These are phyloP conservation scores for Heliosperma pusillum DNA, from an alignment of 148 eudicot genomes.

Conservation along the genomic window DNA sequence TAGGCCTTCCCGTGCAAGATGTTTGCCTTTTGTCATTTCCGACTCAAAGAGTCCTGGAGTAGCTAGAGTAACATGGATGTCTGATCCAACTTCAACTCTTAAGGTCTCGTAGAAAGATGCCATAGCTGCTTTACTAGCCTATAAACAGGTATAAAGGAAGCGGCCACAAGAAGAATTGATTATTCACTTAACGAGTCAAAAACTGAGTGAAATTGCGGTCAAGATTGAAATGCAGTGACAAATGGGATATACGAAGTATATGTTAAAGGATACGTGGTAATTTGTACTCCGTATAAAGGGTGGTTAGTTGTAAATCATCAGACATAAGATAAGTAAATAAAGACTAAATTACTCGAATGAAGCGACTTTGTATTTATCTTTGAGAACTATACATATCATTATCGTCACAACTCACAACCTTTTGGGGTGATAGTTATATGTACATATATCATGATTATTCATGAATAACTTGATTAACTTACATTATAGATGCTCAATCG, in stretches of 20 bases:
- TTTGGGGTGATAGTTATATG: background rate
- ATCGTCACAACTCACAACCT: no score
- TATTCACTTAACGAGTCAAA: no score
- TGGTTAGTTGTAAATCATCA: no score
- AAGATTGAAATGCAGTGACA: no score
- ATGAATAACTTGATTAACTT: background rate
- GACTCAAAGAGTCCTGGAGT: constrained; percentile 50
- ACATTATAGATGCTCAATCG: constrained; percentile 42
- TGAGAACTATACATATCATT: background rate
- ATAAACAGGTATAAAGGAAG: background rate
- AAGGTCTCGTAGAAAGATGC: constrained; percentile 41
- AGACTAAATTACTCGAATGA: no score
- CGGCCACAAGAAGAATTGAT: no score
- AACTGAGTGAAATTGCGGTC: no score
- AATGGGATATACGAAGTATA: no score
- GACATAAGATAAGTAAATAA: no score
- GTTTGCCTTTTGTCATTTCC: constrained; percentile 49
- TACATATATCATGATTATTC: background rate
- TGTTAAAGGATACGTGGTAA: no score
- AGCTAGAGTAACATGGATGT: constrained; percentile 39
- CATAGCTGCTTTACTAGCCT: constrained; percentile 59
- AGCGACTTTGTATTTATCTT: no score
- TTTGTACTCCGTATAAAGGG: no score
- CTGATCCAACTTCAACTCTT: constrained; percentile 39
- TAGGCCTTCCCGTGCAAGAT: constrained; percentile 28